These are phyloP conservation scores for Corchorus olitorius DNA, from an alignment of 345 rosid genomes.

Conservation along the genomic window DNA sequence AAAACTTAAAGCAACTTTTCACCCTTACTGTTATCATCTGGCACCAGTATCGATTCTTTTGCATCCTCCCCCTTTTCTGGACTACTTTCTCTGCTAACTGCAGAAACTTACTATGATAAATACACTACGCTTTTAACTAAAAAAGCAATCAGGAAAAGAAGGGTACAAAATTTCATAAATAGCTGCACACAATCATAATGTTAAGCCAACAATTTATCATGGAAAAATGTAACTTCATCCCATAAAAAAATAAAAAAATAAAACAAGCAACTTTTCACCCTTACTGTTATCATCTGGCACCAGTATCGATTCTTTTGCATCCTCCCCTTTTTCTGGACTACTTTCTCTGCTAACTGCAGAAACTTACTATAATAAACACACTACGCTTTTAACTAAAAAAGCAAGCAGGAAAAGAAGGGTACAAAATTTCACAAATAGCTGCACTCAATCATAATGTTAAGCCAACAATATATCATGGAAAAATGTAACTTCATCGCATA, in stretches of 20 bases:
- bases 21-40: conserved; percentile 46
- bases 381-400: conserved; percentile 8
- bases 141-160: conserved; percentile 1
- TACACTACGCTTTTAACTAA: conserved; percentile 7
- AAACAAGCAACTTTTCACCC: conserved; percentile 33
- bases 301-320: conserved; percentile 31
- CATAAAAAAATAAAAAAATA: background rate
- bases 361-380: conserved; percentile 15
- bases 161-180: background rate
- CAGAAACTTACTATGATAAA: conserved; percentile 22
- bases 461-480: background rate
- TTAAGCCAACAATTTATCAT: conserved; percentile 4
- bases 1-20: conserved; percentile 26
- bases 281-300: conserved; percentile 41
- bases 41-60: conserved; percentile 31
- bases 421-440: background rate
- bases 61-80: conserved; percentile 46
- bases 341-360: conserved; percentile 44
- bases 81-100: conserved; percentile 48
- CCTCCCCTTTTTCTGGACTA: conserved; percentile 49
- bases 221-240: background rate
- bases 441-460: background rate
- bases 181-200: background rate
- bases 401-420: background rate
- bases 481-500: background rate